Percentiles rank a stretch among this genome's conserved stretches.
Conservation (phyloP, 164 flowering plant species). For the Dillenia turbinata region DNA sequence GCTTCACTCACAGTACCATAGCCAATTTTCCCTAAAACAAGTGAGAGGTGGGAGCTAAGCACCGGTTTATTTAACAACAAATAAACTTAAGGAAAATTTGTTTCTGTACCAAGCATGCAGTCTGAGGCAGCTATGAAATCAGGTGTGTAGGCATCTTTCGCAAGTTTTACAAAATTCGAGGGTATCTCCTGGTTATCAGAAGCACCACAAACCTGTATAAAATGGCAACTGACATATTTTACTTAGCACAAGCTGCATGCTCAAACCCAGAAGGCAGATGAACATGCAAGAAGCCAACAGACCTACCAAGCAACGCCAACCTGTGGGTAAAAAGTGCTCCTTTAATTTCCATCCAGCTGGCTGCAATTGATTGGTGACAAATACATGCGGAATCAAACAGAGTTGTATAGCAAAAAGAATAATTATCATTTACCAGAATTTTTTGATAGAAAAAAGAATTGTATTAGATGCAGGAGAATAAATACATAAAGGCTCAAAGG, state of each 20-base stretch:
- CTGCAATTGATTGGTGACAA: conserved; percentile 34
- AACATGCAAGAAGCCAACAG: background rate
- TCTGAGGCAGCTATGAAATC: conserved; percentile 95
- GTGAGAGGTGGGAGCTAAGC: too few relatives aligned
- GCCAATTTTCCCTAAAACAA: conserved; percentile 86
- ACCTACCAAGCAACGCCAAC: conserved; percentile 91
- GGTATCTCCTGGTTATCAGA: conserved; percentile 81
- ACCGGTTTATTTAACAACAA: too few relatives aligned
- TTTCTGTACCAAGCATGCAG: conserved; percentile 85
- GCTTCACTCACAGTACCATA: conserved; percentile 98
- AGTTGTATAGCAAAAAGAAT: background rate
- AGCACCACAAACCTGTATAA: conserved; percentile 85
- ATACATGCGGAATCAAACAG: background rate
- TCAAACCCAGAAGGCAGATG: too few relatives aligned
- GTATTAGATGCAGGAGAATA: too few relatives aligned
- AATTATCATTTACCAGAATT: background rate
- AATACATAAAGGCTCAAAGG: too few relatives aligned
- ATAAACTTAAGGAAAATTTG: background rate
- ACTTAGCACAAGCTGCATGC: too few relatives aligned
- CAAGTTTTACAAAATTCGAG: conserved; percentile 75
- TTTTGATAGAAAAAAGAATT: too few relatives aligned
- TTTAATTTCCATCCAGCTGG: conserved; percentile 90
- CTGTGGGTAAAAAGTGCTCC: conserved; percentile 72
- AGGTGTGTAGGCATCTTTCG: conserved; percentile 91
- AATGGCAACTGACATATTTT: too few relatives aligned